Evolutionary conservation across 208 protist species (phyloP).

Genomic region (Crithidia acanthocephali): DNA sequence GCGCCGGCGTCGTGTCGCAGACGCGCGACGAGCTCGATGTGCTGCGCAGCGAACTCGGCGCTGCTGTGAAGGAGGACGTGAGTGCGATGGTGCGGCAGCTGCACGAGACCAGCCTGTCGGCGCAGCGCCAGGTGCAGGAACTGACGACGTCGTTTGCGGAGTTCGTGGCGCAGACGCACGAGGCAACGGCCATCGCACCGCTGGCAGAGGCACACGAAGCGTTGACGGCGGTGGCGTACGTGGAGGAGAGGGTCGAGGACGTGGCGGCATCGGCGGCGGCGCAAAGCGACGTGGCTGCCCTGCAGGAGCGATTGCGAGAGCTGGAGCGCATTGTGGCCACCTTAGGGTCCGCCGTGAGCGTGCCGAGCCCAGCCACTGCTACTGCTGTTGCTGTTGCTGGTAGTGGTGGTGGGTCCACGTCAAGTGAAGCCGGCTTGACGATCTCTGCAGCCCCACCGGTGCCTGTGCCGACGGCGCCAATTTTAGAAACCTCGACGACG

Average conservation of each 20-base stretch:
- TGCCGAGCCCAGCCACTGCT: neutral
- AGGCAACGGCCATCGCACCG: slow-evolving; percentile 25
- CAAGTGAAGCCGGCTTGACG: neutral
- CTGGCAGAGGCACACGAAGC: slow-evolving; percentile 37
- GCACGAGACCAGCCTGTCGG: slow-evolving; percentile 38
- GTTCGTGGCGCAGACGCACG: slow-evolving; percentile 49
- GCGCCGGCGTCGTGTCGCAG: slow-evolving; percentile 41
- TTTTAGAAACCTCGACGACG: neutral
- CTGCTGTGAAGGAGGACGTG: slow-evolving; percentile 41
- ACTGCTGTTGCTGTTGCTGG: no score
- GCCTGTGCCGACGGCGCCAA: neutral
- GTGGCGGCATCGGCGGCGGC: slow-evolving; percentile 37
- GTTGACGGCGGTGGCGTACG: slow-evolving; percentile 32
- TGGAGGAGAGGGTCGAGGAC: slow-evolving; percentile 38
- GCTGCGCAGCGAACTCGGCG: slow-evolving; percentile 46
- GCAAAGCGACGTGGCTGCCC: slow-evolving; percentile 28
- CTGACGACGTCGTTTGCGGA: slow-evolving; percentile 44
- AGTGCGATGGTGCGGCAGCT: slow-evolving; percentile 46
- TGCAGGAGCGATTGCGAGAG: slow-evolving; percentile 35
- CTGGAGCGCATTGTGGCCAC: slow-evolving; percentile 23
- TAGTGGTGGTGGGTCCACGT: no score
- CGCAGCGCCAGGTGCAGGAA: slow-evolving; percentile 40
- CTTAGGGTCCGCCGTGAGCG: slow-evolving; percentile 4
- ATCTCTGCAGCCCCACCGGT: neutral
- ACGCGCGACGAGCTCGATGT: slow-evolving; percentile 56